Evolutionary conservation across 2,329 filamentous ascomycete genomes (phyloP).

Genomic region (Alternaria burnsii): DNA sequence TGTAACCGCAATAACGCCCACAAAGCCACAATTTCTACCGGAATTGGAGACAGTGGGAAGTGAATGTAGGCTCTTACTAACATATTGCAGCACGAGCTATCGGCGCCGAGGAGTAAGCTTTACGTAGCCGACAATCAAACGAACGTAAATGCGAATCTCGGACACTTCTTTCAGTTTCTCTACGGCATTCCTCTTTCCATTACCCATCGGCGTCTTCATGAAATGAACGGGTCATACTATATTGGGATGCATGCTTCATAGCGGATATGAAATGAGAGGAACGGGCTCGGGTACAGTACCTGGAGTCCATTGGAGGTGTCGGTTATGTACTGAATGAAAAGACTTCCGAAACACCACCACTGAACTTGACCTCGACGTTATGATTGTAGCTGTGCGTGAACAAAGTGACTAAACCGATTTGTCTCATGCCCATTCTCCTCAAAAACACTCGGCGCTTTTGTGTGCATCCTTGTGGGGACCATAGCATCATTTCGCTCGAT

Average conservation of each 20-base stretch:
- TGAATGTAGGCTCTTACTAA: slow-evolving; percentile 25
- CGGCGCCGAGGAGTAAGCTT: slow-evolving; percentile 48
- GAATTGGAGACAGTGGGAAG: neutral
- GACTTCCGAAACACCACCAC: slow-evolving; percentile 34
- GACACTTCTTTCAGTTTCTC: slow-evolving; percentile 42
- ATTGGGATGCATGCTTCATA: slow-evolving; percentile 43
- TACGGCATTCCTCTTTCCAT: slow-evolving; percentile 48
- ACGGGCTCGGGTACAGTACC: slow-evolving; percentile 37
- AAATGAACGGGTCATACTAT: slow-evolving; percentile 42
- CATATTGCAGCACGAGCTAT: slow-evolving; percentile 46
- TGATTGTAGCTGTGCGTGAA: neutral
- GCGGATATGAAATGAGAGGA: slow-evolving; percentile 45
- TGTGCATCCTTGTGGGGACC: neutral
- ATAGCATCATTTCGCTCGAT: neutral
- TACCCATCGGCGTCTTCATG: slow-evolving; percentile 47
- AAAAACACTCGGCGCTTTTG: neutral
- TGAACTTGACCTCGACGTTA: neutral
- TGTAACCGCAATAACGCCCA: slow-evolving; percentile 48
- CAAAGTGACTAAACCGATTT: neutral
- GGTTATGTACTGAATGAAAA: slow-evolving; percentile 50
- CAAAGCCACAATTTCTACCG: neutral
- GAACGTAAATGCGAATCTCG: slow-evolving; percentile 36
- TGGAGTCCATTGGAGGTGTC: slow-evolving; percentile 35
- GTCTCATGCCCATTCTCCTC: neutral
- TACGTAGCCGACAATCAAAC: slow-evolving; percentile 28